phyloP scores from a whole-genome alignment of 441 rosid genomes.

The Corymbia calophylla region DNA sequence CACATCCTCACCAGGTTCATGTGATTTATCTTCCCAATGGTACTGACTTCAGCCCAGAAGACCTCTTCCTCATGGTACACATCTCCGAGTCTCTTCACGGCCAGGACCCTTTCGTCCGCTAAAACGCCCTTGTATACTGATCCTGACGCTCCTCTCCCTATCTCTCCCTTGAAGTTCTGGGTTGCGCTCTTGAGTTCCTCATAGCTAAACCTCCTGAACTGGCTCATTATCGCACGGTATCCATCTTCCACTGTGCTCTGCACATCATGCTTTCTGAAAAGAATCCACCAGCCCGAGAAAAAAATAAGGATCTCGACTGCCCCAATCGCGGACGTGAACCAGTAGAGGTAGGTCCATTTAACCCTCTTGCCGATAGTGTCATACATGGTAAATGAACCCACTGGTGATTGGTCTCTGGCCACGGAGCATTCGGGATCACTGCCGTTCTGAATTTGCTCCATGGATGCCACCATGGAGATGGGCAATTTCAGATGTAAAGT shows the following conservation, averaged over 20 bases:
- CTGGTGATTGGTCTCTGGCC: background rate
- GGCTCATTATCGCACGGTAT: constrained; percentile 8
- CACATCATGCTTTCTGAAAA: constrained; percentile 3
- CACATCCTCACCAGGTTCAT: constrained; percentile 20
- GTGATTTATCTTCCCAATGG: constrained; percentile 20
- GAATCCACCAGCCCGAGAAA: constrained; percentile 8
- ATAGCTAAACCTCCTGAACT: constrained; percentile 17
- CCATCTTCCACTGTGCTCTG: constrained; percentile 5
- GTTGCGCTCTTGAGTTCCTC: constrained; percentile 15
- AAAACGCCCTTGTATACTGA: constrained; percentile 13
- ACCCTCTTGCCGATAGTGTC: background rate
- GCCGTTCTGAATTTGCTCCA: background rate
- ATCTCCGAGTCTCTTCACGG: constrained; percentile 19
- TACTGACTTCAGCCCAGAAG: constrained; percentile 24
- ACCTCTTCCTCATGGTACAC: constrained; percentile 16
- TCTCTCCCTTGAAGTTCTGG: constrained; percentile 15
- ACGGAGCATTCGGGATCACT: background rate
- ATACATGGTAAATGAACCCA: background rate
- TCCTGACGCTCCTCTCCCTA: constrained; percentile 21
- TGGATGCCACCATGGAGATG: background rate
- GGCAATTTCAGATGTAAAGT: constrained; percentile 14
- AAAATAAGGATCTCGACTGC: background rate
- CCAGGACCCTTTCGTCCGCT: constrained; percentile 6
- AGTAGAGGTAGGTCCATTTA: background rate
- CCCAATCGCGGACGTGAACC: background rate